A percentile compares a stretch with the other conserved stretches of the same genome.
Evolutionary conservation across 1,139 yeast species (phyloP).

Genomic region (Kodamaea fungicola): DNA sequence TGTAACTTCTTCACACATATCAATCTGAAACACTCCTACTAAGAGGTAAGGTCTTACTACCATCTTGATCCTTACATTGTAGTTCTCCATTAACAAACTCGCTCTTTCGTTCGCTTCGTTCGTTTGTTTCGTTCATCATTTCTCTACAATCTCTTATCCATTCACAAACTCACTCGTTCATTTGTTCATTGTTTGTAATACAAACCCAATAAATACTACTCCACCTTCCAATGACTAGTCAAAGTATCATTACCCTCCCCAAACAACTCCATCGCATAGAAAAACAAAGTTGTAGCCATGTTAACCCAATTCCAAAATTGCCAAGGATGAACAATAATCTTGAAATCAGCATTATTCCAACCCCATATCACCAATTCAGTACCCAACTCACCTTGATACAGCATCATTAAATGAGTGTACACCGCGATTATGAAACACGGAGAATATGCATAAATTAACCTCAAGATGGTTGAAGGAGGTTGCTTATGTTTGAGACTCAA

Average conservation of each 20-base stretch:
- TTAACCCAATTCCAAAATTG: slow-evolving; percentile 97
- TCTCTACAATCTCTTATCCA: neutral
- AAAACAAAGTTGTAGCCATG: slow-evolving; percentile 71
- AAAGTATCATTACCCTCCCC: slow-evolving; percentile 31
- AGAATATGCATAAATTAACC: slow-evolving; percentile 76
- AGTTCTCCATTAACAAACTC: too few species aligned
- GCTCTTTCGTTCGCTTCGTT: neutral
- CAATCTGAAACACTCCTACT: too few species aligned
- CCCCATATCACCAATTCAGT: slow-evolving; percentile 60
- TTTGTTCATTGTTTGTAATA: slow-evolving; percentile 1
- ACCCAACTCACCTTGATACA: slow-evolving; percentile 75
- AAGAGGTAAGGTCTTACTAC: too few species aligned
- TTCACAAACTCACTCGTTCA: neutral
- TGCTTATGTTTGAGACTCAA: slow-evolving; percentile 13
- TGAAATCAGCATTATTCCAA: slow-evolving; percentile 24
- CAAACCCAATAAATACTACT: slow-evolving; percentile 8
- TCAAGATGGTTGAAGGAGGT: slow-evolving; percentile 47
- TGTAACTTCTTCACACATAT: too few species aligned
- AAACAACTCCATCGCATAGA: slow-evolving; percentile 75
- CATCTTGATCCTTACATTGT: too few species aligned
- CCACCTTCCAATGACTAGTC: slow-evolving; percentile 25
- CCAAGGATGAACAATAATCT: slow-evolving; percentile 67
- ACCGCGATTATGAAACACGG: slow-evolving; percentile 94
- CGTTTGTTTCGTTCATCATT: too few species aligned
- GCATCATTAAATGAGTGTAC: slow-evolving; percentile 89